These are phyloP conservation scores for Salicornia ramosissima DNA, from an alignment of 148 eudicot species.

Conservation along the genomic window DNA sequence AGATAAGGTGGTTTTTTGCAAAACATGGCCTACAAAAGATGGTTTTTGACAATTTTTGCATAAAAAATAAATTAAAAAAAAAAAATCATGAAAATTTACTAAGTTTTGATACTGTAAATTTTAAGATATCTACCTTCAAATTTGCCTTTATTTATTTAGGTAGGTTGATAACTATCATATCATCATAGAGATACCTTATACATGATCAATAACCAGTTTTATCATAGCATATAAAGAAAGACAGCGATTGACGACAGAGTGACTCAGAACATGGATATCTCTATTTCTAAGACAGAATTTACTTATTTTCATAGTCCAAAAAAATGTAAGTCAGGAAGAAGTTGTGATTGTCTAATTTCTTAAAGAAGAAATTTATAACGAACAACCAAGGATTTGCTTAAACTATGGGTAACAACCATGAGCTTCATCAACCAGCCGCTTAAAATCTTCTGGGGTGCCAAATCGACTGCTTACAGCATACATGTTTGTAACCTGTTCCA, in stretches of 20 bases:
- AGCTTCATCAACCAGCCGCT: slow-evolving; percentile 95
- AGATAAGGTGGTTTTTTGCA: no score
- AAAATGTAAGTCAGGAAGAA: neutral
- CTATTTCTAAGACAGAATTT: no score
- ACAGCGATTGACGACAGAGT: neutral
- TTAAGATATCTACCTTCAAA: neutral
- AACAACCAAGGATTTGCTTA: slow-evolving; percentile 9
- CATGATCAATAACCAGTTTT: neutral
- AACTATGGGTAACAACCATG: slow-evolving; percentile 52
- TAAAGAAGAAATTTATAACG: neutral
- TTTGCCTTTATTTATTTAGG: neutral
- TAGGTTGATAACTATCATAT: neutral
- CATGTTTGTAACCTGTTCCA: slow-evolving; percentile 78
- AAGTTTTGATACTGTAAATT: neutral
- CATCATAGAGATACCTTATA: neutral
- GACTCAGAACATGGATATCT: no score
- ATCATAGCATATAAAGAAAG: neutral
- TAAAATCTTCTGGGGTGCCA: slow-evolving; percentile 98
- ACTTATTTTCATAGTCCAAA: no score
- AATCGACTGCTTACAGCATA: slow-evolving; percentile 97
- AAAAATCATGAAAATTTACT: neutral
- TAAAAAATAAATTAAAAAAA: no score
- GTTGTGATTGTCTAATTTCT: neutral
- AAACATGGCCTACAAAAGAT: no score
- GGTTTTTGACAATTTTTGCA: no score